Base-by-base conservation (phyloP, 2,329 filamentous ascomycete genomes). In the Colletotrichum eleusines region DNA sequence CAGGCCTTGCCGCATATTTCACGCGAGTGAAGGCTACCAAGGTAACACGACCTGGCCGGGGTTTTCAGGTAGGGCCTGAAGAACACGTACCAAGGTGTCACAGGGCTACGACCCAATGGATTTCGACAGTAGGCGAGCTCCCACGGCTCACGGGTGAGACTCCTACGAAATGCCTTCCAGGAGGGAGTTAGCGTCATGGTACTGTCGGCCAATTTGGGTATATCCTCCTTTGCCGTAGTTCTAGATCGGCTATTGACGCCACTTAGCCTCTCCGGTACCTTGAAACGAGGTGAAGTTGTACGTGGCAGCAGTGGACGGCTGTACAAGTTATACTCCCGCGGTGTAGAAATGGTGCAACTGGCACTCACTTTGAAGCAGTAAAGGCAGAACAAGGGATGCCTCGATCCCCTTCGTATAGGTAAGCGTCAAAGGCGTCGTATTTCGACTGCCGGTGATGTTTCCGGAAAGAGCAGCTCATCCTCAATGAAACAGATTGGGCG, bases 101-200 rank as follows among this genome's bases (percentile, higher is more conserved):
- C 42, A 48, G 63, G 59, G 40, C 35, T 54, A 63, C 28, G 35
- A 48, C 23, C 72, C 72, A 73, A 73, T 73, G 66, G 18, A 31
- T 63, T 62, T 59, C 7, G 63, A 48, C 35, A 14, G 26, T 73
- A 73, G 48, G 72, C 72, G 72, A 73, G 60, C 20, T 59, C n/a
- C 44, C 63, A 73, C 70, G 66, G 54, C 14, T 28, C 42, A 44
- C 57, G 54, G n/a, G 72, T 72, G 38, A 59, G 58, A 72, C 66
- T 58, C 38, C 16, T 5, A 33, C 42, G 64, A 59, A 28, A 51
- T 23, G 5, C 8, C 59, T 51, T 51, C 64, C 44, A 48, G 8
- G 44, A 38, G 62, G 12, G 46, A 58, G 7, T 23, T 68, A 35
- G 68, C 38, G 68, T 26, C 23, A 64, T 68, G 12, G 35, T n/a